Conservation (phyloP, 805 yeast species). For the Peterozyma xylosa region DNA sequence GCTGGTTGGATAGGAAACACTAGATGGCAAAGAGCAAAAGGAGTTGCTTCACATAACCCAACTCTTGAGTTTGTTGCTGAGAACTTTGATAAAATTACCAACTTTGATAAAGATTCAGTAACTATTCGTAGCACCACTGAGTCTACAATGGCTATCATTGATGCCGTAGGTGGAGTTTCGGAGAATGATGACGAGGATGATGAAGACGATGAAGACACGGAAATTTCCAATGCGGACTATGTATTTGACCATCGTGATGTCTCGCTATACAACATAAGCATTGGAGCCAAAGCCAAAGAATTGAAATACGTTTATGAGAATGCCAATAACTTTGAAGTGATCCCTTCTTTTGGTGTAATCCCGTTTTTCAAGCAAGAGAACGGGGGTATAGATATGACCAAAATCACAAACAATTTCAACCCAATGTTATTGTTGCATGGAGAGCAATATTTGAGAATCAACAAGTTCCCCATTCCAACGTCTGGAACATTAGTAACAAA, state of each 20-base stretch:
- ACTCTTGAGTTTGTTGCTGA: conserved; percentile 67
- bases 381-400: conserved; percentile 48
- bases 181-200: conserved; percentile 37
- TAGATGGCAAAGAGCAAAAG: conserved; percentile 91
- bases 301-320: conserved; percentile 76
- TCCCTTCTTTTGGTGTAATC: conserved; percentile 87
- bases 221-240: conserved; percentile 37
- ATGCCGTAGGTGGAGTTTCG: conserved; percentile 44
- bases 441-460: conserved; percentile 81
- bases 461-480: conserved; percentile 73
- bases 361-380: conserved; percentile 67
- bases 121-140: conserved; percentile 63
- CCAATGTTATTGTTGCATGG: conserved; percentile 90
- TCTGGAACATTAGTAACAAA: conserved; percentile 56
- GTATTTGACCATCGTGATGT: conserved; percentile 60
- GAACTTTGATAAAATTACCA: conserved; percentile 57
- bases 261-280: conserved; percentile 79
- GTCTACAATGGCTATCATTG: conserved; percentile 71
- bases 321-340: conserved; percentile 66
- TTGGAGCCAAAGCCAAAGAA: conserved; percentile 78
- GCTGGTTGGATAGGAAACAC: conserved; percentile 96
- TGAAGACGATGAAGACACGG: conserved; percentile 38
- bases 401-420: conserved; percentile 71
- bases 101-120: conserved; percentile 50
- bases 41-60: conserved; percentile 57